phyloP scores from a whole-genome alignment of 1,139 yeast genomes.

The Sugiyamaella castrensis region DNA sequence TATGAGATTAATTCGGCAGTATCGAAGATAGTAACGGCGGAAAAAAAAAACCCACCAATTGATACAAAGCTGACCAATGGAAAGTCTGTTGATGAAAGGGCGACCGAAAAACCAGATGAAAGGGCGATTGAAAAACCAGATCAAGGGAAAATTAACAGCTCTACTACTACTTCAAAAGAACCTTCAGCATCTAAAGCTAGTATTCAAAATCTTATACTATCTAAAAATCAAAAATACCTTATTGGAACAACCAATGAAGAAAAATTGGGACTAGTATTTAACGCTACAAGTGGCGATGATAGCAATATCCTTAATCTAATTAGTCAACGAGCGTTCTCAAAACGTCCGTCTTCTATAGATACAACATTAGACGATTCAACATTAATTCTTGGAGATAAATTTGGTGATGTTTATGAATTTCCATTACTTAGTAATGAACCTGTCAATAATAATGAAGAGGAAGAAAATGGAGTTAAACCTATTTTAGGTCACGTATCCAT shows the following conservation, averaged over 20 bases:
- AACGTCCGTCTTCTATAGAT: conserved; percentile 84
- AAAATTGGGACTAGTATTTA: conserved; percentile 65
- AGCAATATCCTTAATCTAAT: conserved; percentile 43
- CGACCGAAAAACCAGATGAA: background rate
- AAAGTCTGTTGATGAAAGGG: conserved; percentile 1
- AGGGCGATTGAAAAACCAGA: background rate
- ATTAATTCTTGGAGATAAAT: conserved; percentile 86
- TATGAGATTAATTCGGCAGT: conserved; percentile 14
- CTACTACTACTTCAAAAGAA: conserved; percentile 7
- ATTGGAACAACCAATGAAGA: conserved; percentile 79
- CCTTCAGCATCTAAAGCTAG: conserved; percentile 21
- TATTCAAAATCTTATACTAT: conserved; percentile 58
- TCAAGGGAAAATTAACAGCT: conserved; percentile 2
- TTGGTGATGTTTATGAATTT: conserved; percentile 88
- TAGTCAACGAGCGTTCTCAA: conserved; percentile 77
- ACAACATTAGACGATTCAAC: conserved; percentile 46
- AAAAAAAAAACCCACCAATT: conserved; percentile 16
- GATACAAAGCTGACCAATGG: background rate
- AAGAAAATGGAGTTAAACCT: conserved; percentile 53
- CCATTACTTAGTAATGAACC: conserved; percentile 20
- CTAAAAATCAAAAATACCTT: conserved; percentile 53
- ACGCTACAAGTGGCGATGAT: conserved; percentile 17
- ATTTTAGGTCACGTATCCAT: conserved; percentile 94
- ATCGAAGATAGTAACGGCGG: background rate
- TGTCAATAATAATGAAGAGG: conserved; percentile 29